A percentile compares a stretch with the other conserved stretches of the same genome.
These are phyloP conservation scores for Puya raimondii DNA, from an alignment of 176 grass and related monocot genomes.

Conservation along the genomic window DNA sequence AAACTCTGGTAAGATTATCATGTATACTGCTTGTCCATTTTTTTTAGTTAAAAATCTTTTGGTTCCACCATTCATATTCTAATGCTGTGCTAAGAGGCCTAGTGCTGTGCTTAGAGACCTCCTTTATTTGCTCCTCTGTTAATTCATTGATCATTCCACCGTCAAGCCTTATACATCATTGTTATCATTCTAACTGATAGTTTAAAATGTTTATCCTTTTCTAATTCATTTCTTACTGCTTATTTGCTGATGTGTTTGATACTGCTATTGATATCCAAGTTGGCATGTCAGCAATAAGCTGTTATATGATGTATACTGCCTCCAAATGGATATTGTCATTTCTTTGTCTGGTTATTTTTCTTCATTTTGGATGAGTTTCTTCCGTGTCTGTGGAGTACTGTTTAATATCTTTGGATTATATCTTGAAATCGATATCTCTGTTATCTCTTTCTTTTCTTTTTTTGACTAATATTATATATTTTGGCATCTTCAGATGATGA, in stretches of 20 bases:
- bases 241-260: neutral
- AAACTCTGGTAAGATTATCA: constrained; percentile 32
- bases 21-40: neutral
- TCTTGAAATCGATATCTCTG: constrained; percentile 5
- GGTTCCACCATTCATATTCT: neutral
- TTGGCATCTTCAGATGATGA: constrained; percentile 44
- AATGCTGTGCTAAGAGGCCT: neutral
- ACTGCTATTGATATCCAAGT: neutral
- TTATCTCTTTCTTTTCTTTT: neutral
- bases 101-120: neutral
- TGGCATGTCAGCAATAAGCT: neutral
- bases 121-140: too few relatives aligned
- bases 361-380: neutral
- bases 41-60: neutral
- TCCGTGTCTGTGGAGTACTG: neutral
- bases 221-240: neutral
- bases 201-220: too few relatives aligned
- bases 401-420: neutral
- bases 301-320: neutral
- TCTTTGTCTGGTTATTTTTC: neutral
- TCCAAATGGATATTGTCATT: neutral
- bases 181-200: neutral
- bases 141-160: too few relatives aligned
- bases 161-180: too few relatives aligned
- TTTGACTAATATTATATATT: constrained; percentile 8